phyloP scores from a whole-genome alignment of 1,284 basidiomycete species.

The Abortiporus biennis region DNA sequence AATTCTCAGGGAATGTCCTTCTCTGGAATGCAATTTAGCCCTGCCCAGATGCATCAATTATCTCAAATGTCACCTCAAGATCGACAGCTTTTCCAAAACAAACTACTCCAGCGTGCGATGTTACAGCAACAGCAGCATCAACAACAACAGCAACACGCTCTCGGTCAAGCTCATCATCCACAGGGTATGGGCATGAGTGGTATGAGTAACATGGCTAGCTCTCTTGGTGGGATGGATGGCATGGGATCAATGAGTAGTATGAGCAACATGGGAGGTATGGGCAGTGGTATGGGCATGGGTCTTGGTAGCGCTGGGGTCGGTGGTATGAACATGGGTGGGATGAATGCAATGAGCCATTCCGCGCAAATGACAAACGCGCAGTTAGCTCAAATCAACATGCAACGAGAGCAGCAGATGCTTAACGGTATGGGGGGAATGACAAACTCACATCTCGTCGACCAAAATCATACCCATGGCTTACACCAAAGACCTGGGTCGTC shows the following conservation, averaged over 20 bases:
- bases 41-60: not conserved
- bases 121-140: not conserved
- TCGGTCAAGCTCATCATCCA: not conserved
- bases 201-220: no score
- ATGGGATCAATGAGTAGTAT: constrained; percentile 2
- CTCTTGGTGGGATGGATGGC: constrained; percentile 3
- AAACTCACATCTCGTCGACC: constrained; percentile 5
- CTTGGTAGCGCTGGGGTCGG: not conserved
- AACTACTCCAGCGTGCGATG: not conserved
- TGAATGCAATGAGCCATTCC: not conserved
- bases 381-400: constrained; percentile 1
- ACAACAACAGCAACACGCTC: not conserved
- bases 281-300: no score
- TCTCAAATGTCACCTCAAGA: not conserved
- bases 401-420: constrained; percentile 9
- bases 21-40: not conserved
- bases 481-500: constrained; percentile 1
- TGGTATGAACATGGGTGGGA: not conserved
- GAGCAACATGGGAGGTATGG: not conserved
- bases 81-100: not conserved
- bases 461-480: constrained; percentile 12
- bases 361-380: constrained; percentile 1
- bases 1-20: not conserved
- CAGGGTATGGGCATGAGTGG: not conserved
- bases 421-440: no score